Base-by-base conservation (phyloP, 768 basidiomycete genomes). In the Xerocomus spinulosus region DNA sequence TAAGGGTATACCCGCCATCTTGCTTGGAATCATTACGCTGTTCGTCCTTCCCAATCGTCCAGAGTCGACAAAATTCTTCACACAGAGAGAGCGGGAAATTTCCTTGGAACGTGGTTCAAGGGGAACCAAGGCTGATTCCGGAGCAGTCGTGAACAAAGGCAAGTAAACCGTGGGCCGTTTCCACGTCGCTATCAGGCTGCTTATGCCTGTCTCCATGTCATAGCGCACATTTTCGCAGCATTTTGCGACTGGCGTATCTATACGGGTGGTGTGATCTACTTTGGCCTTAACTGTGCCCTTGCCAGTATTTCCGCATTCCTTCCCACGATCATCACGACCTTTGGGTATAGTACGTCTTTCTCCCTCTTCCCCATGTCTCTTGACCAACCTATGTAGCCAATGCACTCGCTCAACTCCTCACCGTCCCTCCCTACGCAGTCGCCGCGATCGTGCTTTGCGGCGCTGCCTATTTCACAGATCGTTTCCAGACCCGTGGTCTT, bases 281-380 rank as follows among this genome's bases (percentile, higher is more conserved):
- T 90, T 59, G 86, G 85, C 25, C 68, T 87, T 42, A 89, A 89
- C 57, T 79, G 78, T 42, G 83, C 86, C 18, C 69, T 90, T 14
- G 82, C 85, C n/a, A 85, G 87, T 9, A 85, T 85, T 29, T 82
- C 83, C 20, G 87, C 87, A 0, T 92, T 92, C 69, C 68, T 92
- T 45, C 90, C 90, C 3, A 91, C 87, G 3, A 87, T 92, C 57
- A 79, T 92, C 36, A 73, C 71, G 35, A 86, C 83, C 0, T 81
- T 90, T 47, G 85, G 85, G 28, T 82, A 76, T 54, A 78, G 87
- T 87, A 47, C 39, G 85, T 70, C 23, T 33, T 33, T 33, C 28
- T 36, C 30, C 44, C 3, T 39, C n/a, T 3, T 14, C 14, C 3
- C 14, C 26, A 9, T 4, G 2, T 1, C 15, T 20, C 2, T 26